Percentiles rank a stretch among this genome's conserved stretches.
These are phyloP conservation scores for Globisporangium emineosum DNA, from an alignment of 352 stramenopile genomes.

Conservation along the genomic window DNA sequence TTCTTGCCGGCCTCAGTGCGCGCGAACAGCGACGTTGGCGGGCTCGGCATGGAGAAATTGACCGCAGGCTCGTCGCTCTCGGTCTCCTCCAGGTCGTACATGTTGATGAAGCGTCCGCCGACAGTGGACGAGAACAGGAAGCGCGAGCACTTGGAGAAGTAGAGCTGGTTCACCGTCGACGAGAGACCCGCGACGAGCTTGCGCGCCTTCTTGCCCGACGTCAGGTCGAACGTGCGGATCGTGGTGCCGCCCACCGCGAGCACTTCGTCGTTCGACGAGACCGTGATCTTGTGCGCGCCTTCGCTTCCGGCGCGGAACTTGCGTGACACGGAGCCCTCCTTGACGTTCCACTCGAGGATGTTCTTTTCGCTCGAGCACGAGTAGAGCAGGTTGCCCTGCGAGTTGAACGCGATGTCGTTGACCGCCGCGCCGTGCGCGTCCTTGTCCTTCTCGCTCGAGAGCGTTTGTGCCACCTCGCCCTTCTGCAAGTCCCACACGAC, in stretches of 20 bases:
- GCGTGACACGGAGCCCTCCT: slow-evolving; percentile 44
- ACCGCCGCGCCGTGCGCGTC: slow-evolving; percentile 43
- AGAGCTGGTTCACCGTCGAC: slow-evolving; percentile 66
- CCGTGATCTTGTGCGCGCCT: slow-evolving; percentile 58
- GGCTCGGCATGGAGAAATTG: slow-evolving; percentile 75
- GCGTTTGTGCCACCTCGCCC: slow-evolving; percentile 57
- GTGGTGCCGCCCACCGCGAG: slow-evolving; percentile 60
- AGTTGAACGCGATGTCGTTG: slow-evolving; percentile 70
- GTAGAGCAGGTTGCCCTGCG: slow-evolving; percentile 64
- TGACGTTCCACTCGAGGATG: slow-evolving; percentile 76
- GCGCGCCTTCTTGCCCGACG: slow-evolving; percentile 74
- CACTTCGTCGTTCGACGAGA: slow-evolving; percentile 61
- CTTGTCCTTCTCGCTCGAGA: slow-evolving; percentile 45
- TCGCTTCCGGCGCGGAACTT: slow-evolving; percentile 59
- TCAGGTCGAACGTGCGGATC: slow-evolving; percentile 74
- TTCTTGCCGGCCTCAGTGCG: slow-evolving; percentile 44
- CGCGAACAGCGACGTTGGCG: slow-evolving; percentile 43
- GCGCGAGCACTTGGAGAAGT: slow-evolving; percentile 56
- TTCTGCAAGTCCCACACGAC: slow-evolving; percentile 75
- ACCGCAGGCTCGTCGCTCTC: slow-evolving; percentile 65
- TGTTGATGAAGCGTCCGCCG: slow-evolving; percentile 76
- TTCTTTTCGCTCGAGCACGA: slow-evolving; percentile 69
- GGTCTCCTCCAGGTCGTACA: slow-evolving; percentile 69
- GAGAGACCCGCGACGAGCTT: slow-evolving; percentile 74
- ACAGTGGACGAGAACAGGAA: slow-evolving; percentile 76